Evolutionary conservation across 768 basidiomycete genomes (phyloP), one percentile per base, ranked within the genome.

Genomic region (Pleurotus giganteus): DNA sequence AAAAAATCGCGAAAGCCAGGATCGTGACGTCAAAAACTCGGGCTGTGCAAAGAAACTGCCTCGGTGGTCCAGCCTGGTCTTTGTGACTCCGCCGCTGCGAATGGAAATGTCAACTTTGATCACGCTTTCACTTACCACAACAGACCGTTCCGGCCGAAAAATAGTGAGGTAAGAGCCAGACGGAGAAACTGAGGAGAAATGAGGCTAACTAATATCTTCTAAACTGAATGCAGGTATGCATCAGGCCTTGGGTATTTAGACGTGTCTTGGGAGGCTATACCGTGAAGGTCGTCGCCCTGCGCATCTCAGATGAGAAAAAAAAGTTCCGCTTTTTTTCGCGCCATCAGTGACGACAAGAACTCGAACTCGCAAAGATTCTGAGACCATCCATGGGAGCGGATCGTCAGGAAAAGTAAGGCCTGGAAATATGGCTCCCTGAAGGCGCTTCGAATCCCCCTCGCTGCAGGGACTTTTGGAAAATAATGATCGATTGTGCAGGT

Each of bases 21-120:
- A 32, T 24, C 21, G 31, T 50, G 49, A 51, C 49, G 49, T 51
- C 34, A 37, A 51, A 51, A 47, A 41, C 39, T 17, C n/a, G 23
- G 17, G 26, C n/a, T 47, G 19, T 41, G 39, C n/a, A 13, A 41
- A 41, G 12, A 19, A 41, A n/a, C 34, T n/a, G n/a, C n/a, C n/a
- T n/a, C n/a, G n/a, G n/a, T n/a, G n/a, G n/a, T n/a, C n/a, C n/a
- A n/a, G n/a, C n/a, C n/a, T 32, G 31, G 21, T 31, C 27, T 15
- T 47, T 47, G 19, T 47, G 12, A 27, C 24, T 7, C 21, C 28
- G 15, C 26, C 46, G 28, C 46, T 47, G 28, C n/a, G 27, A 26
- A 27, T 47, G 46, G 46, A 13, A 41, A 41, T n/a, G 39, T 8
- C 39, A 41, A 41, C 15, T 41, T 41, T 21, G 39, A 34, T 34